phyloP scores from a whole-genome alignment of 805 yeast genomes.

The Candida chauliodis region DNA sequence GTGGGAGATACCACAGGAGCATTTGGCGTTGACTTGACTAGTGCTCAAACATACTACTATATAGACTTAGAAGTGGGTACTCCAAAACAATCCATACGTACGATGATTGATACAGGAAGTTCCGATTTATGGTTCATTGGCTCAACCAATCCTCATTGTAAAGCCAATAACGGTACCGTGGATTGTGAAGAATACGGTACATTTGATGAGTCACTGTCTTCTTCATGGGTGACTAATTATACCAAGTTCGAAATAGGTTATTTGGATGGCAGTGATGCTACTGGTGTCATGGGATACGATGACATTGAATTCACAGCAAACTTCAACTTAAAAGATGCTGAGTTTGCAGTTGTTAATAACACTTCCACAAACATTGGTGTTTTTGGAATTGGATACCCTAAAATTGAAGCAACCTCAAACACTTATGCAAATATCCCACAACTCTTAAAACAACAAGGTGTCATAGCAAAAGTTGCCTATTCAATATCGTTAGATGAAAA shows the following conservation, averaged over 20 bases:
- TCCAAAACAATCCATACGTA: constrained; percentile 17
- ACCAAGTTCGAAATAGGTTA: constrained; percentile 22
- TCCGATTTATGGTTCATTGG: constrained; percentile 20
- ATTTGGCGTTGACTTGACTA: constrained; percentile 5
- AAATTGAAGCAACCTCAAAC: constrained; percentile 11
- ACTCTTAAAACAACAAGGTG: constrained; percentile 26
- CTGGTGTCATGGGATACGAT: constrained; percentile 45
- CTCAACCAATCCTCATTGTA: constrained; percentile 10
- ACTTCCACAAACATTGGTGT: constrained; percentile 18
- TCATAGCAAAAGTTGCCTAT: constrained; percentile 29
- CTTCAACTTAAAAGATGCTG: constrained; percentile 7
- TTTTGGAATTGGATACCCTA: constrained; percentile 21
- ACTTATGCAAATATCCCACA: constrained; percentile 31
- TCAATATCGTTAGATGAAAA: constrained; percentile 26
- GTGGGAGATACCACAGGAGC: constrained; percentile 4
- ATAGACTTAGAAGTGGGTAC: constrained; percentile 18
- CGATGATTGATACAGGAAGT: constrained; percentile 20
- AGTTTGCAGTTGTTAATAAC: constrained; percentile 15
- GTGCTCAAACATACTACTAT: constrained; percentile 15
- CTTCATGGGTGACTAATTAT: constrained; percentile 20
- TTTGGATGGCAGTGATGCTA: constrained; percentile 47
- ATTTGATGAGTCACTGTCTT: constrained; percentile 28
- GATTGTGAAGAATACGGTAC: constrained; percentile 37
- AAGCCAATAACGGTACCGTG: neutral
- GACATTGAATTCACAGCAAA: constrained; percentile 11